A percentile compares a stretch with the other conserved stretches of the same genome.
Evolutionary conservation across 108 stramenopile species (phyloP).

Genomic region (Cyclotella cryptica): DNA sequence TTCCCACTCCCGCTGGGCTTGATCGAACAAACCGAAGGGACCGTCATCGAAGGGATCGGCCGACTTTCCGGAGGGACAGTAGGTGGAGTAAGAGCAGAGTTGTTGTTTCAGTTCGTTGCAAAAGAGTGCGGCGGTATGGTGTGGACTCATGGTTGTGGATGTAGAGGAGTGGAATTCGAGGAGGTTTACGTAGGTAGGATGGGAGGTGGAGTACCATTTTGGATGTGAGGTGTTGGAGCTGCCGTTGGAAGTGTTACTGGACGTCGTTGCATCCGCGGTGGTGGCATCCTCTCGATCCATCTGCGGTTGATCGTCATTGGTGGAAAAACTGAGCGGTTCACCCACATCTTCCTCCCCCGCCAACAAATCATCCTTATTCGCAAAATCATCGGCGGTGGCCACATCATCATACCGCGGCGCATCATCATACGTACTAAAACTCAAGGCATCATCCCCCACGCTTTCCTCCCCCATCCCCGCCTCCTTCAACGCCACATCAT

Average conservation of each 20-base stretch:
- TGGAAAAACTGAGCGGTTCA: conserved; percentile 1
- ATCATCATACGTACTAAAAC: not conserved
- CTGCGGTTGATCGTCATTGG: not conserved
- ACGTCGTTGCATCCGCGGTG: not conserved
- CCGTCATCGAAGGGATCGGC: not conserved
- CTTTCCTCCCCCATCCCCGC: not conserved
- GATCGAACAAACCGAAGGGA: not conserved
- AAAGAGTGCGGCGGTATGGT: conserved; percentile 1
- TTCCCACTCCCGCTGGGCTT: conserved; percentile 10
- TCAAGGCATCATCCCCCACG: not conserved
- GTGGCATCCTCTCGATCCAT: not conserved
- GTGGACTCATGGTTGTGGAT: not conserved
- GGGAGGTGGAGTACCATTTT: conserved; percentile 24
- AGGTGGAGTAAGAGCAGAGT: conserved; percentile 15
- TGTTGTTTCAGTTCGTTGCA: not conserved
- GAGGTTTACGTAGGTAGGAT: not conserved
- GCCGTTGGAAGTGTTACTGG: not conserved
- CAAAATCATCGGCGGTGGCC: not conserved
- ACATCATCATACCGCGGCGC: not conserved
- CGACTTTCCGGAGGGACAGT: conserved; percentile 12
- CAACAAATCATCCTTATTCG: not conserved
- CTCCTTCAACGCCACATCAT: not conserved
- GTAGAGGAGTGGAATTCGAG: not conserved
- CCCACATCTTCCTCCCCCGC: conserved; percentile 9
- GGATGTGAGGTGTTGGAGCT: not conserved